Base-by-base conservation (phyloP, 352 stramenopile genomes). In the Peronosclerospora sorghi region DNA sequence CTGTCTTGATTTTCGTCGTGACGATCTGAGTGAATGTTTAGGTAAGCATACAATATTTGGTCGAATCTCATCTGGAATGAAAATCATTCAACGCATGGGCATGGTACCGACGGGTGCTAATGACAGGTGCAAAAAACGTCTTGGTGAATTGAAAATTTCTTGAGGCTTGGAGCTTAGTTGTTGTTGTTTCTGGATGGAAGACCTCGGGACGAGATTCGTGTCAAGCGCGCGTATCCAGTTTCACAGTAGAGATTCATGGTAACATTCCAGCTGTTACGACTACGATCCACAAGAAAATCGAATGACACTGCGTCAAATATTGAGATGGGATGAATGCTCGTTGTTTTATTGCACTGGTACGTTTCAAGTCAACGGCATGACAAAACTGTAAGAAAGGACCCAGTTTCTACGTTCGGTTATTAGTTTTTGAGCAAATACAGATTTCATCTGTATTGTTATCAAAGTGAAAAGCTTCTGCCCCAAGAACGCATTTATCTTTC, bases 21-120 rank as follows among this genome's bases (percentile, higher is more conserved):
- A 35, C 30, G 1, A 7, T 17, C 6, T n/a, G 30, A 13, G 13
- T 59, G 14, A 4, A 26, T 18, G 12, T 13, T 28, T 42, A 83
- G 80, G 80, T 32, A 97, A 97, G 32, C 89, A 97, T 68, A 97
- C 87, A 5, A 75, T 97, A 4, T 95, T 97, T 60, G 91, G 91
- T 9, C 77, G 86, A 20, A 90, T 97, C 28, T 93, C 73, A 23
- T 52, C 80, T 7, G 92, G 92, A n/a, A 97, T 97, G 88, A 74
- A 84, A 32, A 83, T 95, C 27, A 83, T 97, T 41, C 78, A 97
- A 58, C 79, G 83, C 45, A 89, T 96, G 66, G 86, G 86, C 0
- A 68, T 86, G 39, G 83, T 96, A 4, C 86, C 82, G 7, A 96
- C 83, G 0, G 82, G 84, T 4, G 62, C 73, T 18, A 86, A 94